phyloP scores from a whole-genome alignment of 495 filamentous ascomycete species.

The Penicillium crystallinum region DNA sequence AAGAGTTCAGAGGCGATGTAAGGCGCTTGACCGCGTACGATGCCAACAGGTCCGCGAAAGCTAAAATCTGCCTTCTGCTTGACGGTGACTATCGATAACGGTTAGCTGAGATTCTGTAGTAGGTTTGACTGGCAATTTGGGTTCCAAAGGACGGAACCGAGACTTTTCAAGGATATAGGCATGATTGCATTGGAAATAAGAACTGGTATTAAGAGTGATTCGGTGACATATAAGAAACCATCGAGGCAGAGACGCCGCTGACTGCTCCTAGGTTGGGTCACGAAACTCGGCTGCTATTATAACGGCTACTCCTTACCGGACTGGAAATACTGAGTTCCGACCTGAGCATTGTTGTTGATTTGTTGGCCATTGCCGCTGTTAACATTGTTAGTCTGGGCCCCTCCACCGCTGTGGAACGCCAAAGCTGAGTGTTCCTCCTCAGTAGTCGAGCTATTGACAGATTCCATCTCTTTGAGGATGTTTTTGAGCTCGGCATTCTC shows the following conservation, averaged over 20 bases:
- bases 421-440: background rate
- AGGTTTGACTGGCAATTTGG: no score
- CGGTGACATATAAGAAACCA: background rate
- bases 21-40: conserved; percentile 4
- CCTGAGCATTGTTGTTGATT: background rate
- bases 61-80: conserved; percentile 4
- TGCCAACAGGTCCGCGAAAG: conserved; percentile 3
- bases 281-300: no score
- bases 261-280: no score
- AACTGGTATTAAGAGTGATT: background rate
- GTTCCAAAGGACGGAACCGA: no score
- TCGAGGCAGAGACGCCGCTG: background rate
- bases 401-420: background rate
- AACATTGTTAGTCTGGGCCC: conserved; percentile 1
- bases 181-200: background rate
- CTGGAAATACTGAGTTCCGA: background rate
- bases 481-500: background rate
- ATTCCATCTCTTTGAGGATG: background rate
- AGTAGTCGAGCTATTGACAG: background rate
- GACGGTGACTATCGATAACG: background rate
- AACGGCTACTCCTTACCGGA: conserved; percentile 1
- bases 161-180: background rate
- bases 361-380: background rate
- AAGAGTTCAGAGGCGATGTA: conserved; percentile 6
- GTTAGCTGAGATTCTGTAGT: background rate